Evolutionary conservation across 1,139 yeast genomes (phyloP).

Genomic region (Ogataea hybrid): DNA sequence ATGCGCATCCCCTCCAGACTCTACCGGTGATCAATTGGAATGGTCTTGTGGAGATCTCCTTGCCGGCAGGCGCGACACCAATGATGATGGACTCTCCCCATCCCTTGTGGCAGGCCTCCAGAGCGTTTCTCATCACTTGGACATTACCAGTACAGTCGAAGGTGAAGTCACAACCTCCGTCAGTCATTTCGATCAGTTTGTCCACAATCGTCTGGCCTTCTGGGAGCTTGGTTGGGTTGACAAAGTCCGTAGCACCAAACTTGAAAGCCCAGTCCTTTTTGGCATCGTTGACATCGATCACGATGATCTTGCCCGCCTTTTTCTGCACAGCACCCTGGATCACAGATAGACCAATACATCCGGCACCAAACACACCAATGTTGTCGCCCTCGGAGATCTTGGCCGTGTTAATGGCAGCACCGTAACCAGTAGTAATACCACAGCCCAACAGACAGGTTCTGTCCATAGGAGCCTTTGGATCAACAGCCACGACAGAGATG

Average conservation of each 20-base stretch:
- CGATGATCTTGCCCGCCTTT: slow-evolving; percentile 79
- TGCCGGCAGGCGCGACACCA: slow-evolving; percentile 98
- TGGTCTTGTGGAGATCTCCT: slow-evolving; percentile 95
- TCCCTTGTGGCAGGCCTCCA: slow-evolving; percentile 97
- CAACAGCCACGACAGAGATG: slow-evolving; percentile 93
- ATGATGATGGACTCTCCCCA: slow-evolving; percentile 96
- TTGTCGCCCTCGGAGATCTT: slow-evolving; percentile 89
- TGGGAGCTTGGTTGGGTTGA: slow-evolving; percentile 76
- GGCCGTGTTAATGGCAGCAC: slow-evolving; percentile 96
- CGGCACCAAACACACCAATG: slow-evolving; percentile 96
- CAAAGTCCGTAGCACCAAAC: slow-evolving; percentile 94
- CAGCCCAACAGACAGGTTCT: slow-evolving; percentile 93
- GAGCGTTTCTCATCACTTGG: slow-evolving; percentile 89
- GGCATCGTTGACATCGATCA: slow-evolving; percentile 80
- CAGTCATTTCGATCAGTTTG: slow-evolving; percentile 83
- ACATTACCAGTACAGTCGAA: slow-evolving; percentile 99
- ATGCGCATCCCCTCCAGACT: slow-evolving; percentile 98
- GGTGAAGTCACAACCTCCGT: slow-evolving; percentile 94
- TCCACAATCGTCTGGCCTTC: slow-evolving; percentile 79
- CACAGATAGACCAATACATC: slow-evolving; percentile 94
- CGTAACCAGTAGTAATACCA: slow-evolving; percentile 98
- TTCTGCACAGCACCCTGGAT: slow-evolving; percentile 90
- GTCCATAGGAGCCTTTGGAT: slow-evolving; percentile 79
- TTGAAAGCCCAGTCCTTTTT: slow-evolving; percentile 83
- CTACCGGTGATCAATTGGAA: slow-evolving; percentile 99